Evolutionary conservation across 441 rosid genomes (phyloP), one percentile per base, ranked within the genome.

Genomic region (Brassica balearica): DNA sequence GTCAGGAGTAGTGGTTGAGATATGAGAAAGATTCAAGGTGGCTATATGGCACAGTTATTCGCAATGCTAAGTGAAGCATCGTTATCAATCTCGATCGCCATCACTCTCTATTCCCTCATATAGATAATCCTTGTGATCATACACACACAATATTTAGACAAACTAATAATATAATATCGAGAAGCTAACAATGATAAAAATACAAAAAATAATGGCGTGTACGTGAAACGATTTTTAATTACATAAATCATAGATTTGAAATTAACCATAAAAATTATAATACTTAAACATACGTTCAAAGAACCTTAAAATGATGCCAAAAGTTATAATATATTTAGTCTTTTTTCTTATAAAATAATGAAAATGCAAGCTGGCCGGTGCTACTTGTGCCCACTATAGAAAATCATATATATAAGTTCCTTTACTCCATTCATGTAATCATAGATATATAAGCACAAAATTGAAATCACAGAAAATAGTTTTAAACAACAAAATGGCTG

Each of bases 331-430:
- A 79, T 78, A 29, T 61, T 34, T 27, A 59, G 65, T 68, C 46
- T 8, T 72, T 66, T 46, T 29, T 15, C 10, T 17, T 12, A 61
- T 20, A 72, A 73, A 63, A 14, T 25, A 25, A 61, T 53, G 32
- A n/a, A 32, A 69, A 62, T 80, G 82, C 79, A 69, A 80, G 82
- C 82, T 80, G 79, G 78, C 68, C 15, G n/a, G 48, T n/a, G 69
- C 68, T 56, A 60, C 71, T 64, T 12, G 72, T 69, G 55, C 68
- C 55, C 78, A 56, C 78, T 65, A 80, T 65, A 69, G 36, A 48
- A 61, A 64, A 53, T 32, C 55, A 79, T 68, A 46, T 60, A 14
- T 32, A 79, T 67, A 73, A 34, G 67, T 17, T 51, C 65, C 63
- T 19, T 68, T 15, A 6, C 11, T 32, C 27, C 60, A 48, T 38